Percentiles rank a stretch among this genome's conserved stretches.
phyloP scores from a whole-genome alignment of 495 filamentous ascomycete genomes.

The Tuber umbilicatum region DNA sequence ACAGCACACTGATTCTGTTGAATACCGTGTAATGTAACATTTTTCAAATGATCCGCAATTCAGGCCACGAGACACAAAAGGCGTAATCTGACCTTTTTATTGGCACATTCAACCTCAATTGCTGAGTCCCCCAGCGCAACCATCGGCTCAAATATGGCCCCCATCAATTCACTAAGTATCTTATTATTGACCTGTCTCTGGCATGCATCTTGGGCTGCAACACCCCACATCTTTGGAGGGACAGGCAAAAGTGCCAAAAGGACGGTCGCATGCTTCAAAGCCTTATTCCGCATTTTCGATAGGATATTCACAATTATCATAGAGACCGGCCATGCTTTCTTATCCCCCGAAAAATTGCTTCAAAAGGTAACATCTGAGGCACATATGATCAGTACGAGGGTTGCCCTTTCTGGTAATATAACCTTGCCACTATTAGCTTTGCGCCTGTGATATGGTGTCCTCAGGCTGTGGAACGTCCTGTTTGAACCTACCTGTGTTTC shows the following conservation, averaged over 20 bases:
- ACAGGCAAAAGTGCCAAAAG: conserved; percentile 16
- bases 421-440: too few relatives aligned
- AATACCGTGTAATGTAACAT: neutral
- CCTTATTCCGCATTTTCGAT: conserved; percentile 1
- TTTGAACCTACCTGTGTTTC: too few relatives aligned
- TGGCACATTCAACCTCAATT: conserved; percentile 1
- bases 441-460: too few relatives aligned
- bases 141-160: too few relatives aligned
- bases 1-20: neutral
- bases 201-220: too few relatives aligned
- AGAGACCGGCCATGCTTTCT: conserved; percentile 24
- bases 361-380: conserved; percentile 12
- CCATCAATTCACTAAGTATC: too few relatives aligned
- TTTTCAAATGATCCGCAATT: neutral
- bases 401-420: neutral
- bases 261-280: neutral
- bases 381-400: conserved; percentile 15
- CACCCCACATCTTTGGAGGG: neutral
- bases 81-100: neutral
- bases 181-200: too few relatives aligned
- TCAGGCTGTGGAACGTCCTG: too few relatives aligned
- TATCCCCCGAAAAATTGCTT: conserved; percentile 22
- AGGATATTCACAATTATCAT: conserved; percentile 22
- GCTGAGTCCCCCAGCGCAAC: too few relatives aligned
- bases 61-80: neutral